phyloP scores from a whole-genome alignment of 2,329 filamentous ascomycete species.

The Curvularia lunata region DNA sequence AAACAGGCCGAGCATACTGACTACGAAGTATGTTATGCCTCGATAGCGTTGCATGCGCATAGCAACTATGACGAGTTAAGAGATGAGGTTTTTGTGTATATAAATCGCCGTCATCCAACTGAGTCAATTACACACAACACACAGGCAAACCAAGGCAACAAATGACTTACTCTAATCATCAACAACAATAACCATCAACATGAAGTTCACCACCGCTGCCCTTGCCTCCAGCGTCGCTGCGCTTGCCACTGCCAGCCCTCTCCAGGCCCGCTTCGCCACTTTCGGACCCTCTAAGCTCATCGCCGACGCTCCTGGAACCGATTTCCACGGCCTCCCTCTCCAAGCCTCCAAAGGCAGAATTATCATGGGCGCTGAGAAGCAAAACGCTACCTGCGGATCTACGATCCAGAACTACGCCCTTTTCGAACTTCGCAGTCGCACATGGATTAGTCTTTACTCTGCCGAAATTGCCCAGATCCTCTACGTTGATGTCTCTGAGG shows the following conservation, averaged over 20 bases:
- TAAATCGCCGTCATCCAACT: slow-evolving; percentile 21
- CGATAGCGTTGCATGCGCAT: background rate
- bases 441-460: slow-evolving; percentile 58
- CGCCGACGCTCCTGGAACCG: slow-evolving; percentile 53
- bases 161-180: slow-evolving; percentile 9
- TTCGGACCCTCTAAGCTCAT: slow-evolving; percentile 60
- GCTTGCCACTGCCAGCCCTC: slow-evolving; percentile 11
- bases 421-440: slow-evolving; percentile 56
- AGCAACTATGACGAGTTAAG: background rate
- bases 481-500: slow-evolving; percentile 64
- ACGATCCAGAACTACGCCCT: slow-evolving; percentile 52
- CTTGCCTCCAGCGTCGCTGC: background rate
- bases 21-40: slow-evolving; percentile 17
- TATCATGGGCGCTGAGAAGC: slow-evolving; percentile 50
- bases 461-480: slow-evolving; percentile 56
- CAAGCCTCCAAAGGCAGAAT: slow-evolving; percentile 56
- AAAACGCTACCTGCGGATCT: slow-evolving; percentile 58
- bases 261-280: slow-evolving; percentile 30
- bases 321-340: slow-evolving; percentile 56
- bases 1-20: slow-evolving; percentile 19
- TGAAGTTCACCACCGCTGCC: slow-evolving; percentile 9
- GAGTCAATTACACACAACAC: slow-evolving; percentile 8
- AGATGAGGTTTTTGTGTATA: slow-evolving; percentile 14
- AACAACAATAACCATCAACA: slow-evolving; percentile 25
- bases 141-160: slow-evolving; percentile 1